Percentiles rank a stretch among this genome's conserved stretches.
These are phyloP conservation scores for Fusarium incarnatum DNA, from an alignment of 2,329 filamentous ascomycete species.

Conservation along the genomic window DNA sequence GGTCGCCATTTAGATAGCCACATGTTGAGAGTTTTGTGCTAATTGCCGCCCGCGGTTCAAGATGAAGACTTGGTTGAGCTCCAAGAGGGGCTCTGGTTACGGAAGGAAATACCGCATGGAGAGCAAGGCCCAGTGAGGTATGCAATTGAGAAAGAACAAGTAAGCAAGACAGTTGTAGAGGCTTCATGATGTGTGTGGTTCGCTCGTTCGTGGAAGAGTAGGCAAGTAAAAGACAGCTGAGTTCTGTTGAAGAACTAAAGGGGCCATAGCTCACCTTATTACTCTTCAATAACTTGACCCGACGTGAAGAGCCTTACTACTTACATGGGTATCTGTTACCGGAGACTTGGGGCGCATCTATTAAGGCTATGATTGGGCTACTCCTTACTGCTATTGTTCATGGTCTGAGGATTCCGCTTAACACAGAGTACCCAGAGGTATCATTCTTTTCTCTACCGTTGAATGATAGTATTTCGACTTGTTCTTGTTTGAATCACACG, in stretches of 20 bases:
- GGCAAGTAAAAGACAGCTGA: not conserved
- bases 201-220: not conserved
- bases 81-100: not conserved
- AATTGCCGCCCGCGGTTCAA: slow-evolving; percentile 19
- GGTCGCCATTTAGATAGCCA: slow-evolving; percentile 50
- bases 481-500: not conserved
- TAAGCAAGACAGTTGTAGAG: not conserved
- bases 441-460: not conserved
- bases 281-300: not conserved
- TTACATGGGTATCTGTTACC: slow-evolving; percentile 8
- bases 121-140: not conserved
- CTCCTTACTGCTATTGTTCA: not conserved
- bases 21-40: slow-evolving; percentile 46
- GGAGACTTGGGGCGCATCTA: slow-evolving; percentile 3
- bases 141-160: not conserved
- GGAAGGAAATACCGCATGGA: not conserved
- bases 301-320: not conserved
- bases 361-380: not conserved
- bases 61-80: not conserved
- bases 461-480: not conserved
- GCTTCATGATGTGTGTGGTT: not conserved
- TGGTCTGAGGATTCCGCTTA: not conserved
- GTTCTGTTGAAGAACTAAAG: not conserved
- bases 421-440: not conserved
- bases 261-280: not conserved